Conservation (phyloP, 768 basidiomycete species). For the Trametes cubensis region DNA sequence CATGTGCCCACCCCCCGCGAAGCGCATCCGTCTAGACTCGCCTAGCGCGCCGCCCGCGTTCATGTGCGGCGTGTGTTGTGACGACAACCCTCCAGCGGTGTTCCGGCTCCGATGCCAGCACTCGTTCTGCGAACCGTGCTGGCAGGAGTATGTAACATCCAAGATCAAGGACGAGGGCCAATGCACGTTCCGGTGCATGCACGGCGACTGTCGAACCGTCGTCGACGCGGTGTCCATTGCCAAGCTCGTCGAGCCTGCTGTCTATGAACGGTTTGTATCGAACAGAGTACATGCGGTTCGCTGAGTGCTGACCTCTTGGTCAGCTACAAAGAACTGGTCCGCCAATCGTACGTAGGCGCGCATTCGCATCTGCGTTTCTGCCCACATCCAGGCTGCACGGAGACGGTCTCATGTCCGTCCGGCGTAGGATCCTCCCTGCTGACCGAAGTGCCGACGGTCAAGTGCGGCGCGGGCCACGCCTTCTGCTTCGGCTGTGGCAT, state of each 20-base stretch:
- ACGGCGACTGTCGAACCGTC: constrained; percentile 67
- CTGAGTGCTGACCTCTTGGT: background rate
- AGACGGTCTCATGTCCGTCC: constrained; percentile 82
- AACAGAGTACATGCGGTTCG: background rate
- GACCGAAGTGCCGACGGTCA: constrained; percentile 85
- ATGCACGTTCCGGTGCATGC: constrained; percentile 76
- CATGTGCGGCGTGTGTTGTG: constrained; percentile 92
- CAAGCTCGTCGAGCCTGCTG: constrained; percentile 52
- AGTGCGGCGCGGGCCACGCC: constrained; percentile 74
- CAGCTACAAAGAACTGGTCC: constrained; percentile 69
- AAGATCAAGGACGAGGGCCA: constrained; percentile 87
- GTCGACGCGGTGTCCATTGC: constrained; percentile 61
- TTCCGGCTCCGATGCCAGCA: constrained; percentile 82
- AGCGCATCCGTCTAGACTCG: constrained; percentile 31
- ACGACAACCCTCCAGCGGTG: constrained; percentile 53
- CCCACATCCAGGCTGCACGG: constrained; percentile 91
- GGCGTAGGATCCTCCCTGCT: constrained; percentile 70
- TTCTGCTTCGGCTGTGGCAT: constrained; percentile 96
- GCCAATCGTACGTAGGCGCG: constrained; percentile 89
- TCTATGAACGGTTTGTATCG: constrained; percentile 22
- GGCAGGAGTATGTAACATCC: constrained; percentile 73
- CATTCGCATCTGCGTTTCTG: constrained; percentile 86
- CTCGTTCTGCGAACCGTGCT: constrained; percentile 80
- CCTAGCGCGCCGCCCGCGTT: constrained; percentile 49
- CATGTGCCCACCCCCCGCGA: constrained; percentile 28